Percentiles rank a stretch among this genome's conserved stretches.
These are phyloP conservation scores for Austroboletus niveus DNA, from an alignment of 1,284 basidiomycete species.

Conservation along the genomic window DNA sequence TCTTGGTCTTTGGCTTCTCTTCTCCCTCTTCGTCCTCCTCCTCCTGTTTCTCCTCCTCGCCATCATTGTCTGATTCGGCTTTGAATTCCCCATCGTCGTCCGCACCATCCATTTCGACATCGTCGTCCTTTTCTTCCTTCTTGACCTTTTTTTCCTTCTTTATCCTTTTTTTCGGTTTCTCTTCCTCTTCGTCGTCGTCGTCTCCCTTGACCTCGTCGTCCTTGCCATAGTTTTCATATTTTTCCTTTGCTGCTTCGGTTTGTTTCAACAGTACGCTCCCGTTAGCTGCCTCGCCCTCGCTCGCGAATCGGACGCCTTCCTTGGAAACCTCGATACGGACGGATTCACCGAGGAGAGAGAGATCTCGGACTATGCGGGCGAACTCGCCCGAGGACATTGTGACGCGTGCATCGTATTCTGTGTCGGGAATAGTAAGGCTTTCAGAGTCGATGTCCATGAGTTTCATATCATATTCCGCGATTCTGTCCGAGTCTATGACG, in stretches of 20 bases:
- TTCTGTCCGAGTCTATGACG: conserved; percentile 79
- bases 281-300: conserved; percentile 94
- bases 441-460: conserved; percentile 99
- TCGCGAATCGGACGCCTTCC: conserved; percentile 93
- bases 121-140: conserved; percentile 45
- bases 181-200: conserved; percentile 36
- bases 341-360: conserved; percentile 90
- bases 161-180: conserved; percentile 43
- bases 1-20: conserved; percentile 46
- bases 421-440: conserved; percentile 96
- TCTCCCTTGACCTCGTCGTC: conserved; percentile 51
- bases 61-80: conserved; percentile 48
- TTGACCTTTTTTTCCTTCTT: conserved; percentile 47
- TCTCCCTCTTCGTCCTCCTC: conserved; percentile 43
- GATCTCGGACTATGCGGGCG: conserved; percentile 89
- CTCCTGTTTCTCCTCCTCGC: conserved; percentile 54
- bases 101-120: conserved; percentile 40
- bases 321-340: conserved; percentile 97
- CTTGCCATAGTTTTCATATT: conserved; percentile 45
- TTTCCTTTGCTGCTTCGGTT: conserved; percentile 42
- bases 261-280: conserved; percentile 88
- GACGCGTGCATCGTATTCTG: conserved; percentile 94
- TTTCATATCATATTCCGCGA: conserved; percentile 99
- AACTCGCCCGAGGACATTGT: conserved; percentile 89
- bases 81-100: conserved; percentile 44